These are phyloP conservation scores for Ceratocystis destructans DNA, from an alignment of 2,329 filamentous ascomycete genomes.

Conservation along the genomic window DNA sequence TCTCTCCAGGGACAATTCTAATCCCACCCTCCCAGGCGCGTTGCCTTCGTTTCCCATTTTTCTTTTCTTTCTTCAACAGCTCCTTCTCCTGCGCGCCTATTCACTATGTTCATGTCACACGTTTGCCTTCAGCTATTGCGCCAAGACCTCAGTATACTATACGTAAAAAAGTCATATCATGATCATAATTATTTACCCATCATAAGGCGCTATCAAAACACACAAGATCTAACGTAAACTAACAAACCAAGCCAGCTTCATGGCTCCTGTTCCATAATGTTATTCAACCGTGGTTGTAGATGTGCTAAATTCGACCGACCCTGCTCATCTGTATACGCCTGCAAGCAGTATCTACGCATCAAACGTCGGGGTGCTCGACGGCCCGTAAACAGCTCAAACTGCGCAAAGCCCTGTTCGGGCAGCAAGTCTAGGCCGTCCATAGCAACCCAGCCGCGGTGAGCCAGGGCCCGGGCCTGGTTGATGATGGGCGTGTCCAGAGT, in stretches of 20 bases:
- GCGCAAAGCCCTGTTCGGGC: constrained; percentile 66
- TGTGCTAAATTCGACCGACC: constrained; percentile 30
- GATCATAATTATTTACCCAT: constrained; percentile 1
- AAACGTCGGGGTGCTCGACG: constrained; percentile 37
- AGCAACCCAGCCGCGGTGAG: constrained; percentile 54
- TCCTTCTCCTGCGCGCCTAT: background rate
- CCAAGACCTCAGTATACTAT: background rate
- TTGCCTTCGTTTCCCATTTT: background rate
- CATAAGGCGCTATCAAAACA: background rate
- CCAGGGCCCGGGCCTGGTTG: constrained; percentile 47
- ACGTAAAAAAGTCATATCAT: background rate
- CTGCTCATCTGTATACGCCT: constrained; percentile 32
- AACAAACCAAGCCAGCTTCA: constrained; percentile 17
- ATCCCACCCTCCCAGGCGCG: background rate
- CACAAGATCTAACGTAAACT: background rate
- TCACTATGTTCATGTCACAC: background rate
- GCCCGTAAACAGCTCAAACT: constrained; percentile 70
- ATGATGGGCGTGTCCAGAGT: constrained; percentile 58
- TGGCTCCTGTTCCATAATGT: constrained; percentile 31
- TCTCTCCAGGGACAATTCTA: background rate
- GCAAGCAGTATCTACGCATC: constrained; percentile 54
- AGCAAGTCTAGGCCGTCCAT: constrained; percentile 64
- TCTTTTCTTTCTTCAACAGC: background rate
- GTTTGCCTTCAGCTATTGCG: background rate
- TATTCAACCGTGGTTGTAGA: constrained; percentile 30